These are phyloP conservation scores for Tolypocladium tundrense DNA, from an alignment of 2,329 filamentous ascomycete genomes.

Conservation along the genomic window DNA sequence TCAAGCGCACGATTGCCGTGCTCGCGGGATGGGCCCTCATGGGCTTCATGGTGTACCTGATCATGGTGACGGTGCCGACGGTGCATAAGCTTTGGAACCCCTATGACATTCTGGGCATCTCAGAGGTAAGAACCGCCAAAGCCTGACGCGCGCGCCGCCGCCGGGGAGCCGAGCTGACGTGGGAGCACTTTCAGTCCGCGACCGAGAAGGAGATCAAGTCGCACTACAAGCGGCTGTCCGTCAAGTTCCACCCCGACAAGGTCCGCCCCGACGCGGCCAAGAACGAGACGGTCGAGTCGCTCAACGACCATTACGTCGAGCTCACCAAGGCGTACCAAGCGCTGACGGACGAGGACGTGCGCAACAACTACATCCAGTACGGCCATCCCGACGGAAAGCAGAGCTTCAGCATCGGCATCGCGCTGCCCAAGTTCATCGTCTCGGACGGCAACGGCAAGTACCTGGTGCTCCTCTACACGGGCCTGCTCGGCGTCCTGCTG, in stretches of 20 bases:
- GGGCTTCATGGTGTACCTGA: slow-evolving; percentile 85
- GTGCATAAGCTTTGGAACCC: slow-evolving; percentile 85
- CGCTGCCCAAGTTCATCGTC: slow-evolving; percentile 84
- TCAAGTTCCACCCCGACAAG: slow-evolving; percentile 91
- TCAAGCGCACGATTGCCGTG: slow-evolving; percentile 74
- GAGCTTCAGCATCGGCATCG: slow-evolving; percentile 95
- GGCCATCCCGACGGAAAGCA: slow-evolving; percentile 98
- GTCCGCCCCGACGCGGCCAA: slow-evolving; percentile 69
- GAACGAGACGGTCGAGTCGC: slow-evolving; percentile 76
- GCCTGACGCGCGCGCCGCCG: background rate
- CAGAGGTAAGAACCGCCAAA: slow-evolving; percentile 47
- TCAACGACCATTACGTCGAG: slow-evolving; percentile 87
- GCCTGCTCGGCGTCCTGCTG: slow-evolving; percentile 77
- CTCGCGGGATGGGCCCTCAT: slow-evolving; percentile 73
- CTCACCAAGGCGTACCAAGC: slow-evolving; percentile 97
- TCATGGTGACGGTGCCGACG: slow-evolving; percentile 63
- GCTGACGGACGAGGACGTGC: slow-evolving; percentile 90
- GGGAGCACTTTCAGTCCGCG: slow-evolving; percentile 45
- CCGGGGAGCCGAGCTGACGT: background rate
- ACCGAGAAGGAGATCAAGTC: slow-evolving; percentile 87
- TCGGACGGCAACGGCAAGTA: slow-evolving; percentile 94
- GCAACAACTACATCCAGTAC: slow-evolving; percentile 93
- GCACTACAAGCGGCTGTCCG: slow-evolving; percentile 77
- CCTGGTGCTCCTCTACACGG: slow-evolving; percentile 79
- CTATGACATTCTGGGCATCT: slow-evolving; percentile 84